Percentiles rank a stretch among this genome's conserved stretches.
Conservation (phyloP, 306 rosid species). For the Erythrophleum fordii region DNA sequence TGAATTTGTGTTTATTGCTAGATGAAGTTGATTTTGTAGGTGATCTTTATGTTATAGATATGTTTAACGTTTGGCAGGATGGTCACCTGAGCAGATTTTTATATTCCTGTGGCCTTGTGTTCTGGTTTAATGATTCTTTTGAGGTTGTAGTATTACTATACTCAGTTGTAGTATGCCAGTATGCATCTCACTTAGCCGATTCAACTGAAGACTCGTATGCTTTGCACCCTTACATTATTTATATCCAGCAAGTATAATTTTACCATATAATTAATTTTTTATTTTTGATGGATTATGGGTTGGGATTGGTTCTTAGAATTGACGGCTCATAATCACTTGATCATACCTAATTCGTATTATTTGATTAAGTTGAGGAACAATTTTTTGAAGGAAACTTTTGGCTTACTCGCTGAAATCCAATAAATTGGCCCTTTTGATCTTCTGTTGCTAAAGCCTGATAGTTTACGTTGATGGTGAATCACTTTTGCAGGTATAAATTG, state of each 20-base stretch:
- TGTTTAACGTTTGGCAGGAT: not conserved
- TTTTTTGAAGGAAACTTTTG: slow-evolving; percentile 6
- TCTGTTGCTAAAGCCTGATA: not conserved
- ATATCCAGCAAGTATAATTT: not conserved
- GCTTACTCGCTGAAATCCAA: not conserved
- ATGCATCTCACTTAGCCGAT: slow-evolving; percentile 5
- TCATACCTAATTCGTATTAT: slow-evolving; percentile 13
- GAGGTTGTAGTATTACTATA: not conserved
- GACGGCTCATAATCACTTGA: slow-evolving; percentile 14
- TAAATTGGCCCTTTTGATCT: not conserved
- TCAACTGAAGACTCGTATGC: not conserved
- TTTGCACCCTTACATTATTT: not conserved
- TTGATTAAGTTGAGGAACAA: slow-evolving; percentile 3
- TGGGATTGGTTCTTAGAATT: slow-evolving; percentile 22
- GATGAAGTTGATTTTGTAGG: slow-evolving; percentile 11
- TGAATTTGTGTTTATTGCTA: not conserved
- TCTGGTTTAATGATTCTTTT: not conserved
- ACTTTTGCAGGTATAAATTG: slow-evolving; percentile 71
- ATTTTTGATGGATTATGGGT: not conserved
- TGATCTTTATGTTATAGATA: not conserved
- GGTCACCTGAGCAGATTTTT: not conserved
- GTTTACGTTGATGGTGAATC: slow-evolving; percentile 34
- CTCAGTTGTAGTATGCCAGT: slow-evolving; percentile 7
- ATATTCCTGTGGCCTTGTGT: not conserved
- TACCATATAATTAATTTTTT: too few species aligned